Evolutionary conservation across 164 flowering plant genomes (phyloP).

Genomic region (Tetrastigma voinierianum): DNA sequence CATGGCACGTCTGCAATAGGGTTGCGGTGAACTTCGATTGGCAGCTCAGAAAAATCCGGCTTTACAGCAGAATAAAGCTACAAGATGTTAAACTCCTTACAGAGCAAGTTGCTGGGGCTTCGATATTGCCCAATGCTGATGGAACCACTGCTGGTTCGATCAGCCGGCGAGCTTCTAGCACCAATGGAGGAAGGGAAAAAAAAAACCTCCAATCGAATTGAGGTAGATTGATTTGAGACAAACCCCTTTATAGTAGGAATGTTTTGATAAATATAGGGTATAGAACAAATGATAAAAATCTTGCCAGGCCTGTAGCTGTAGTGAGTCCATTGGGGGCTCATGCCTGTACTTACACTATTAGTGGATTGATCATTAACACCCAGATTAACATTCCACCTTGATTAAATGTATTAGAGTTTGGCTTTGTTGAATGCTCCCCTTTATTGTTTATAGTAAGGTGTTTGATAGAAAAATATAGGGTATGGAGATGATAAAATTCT

Average conservation of each 20-base stretch:
- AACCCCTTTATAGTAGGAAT: too few species aligned
- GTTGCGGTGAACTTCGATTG: slow-evolving; percentile 43
- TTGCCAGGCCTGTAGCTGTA: slow-evolving; percentile 19
- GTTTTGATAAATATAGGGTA: too few species aligned
- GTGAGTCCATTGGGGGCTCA: not conserved
- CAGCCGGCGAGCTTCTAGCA: slow-evolving; percentile 34
- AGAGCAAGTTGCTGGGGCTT: slow-evolving; percentile 22
- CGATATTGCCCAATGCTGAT: slow-evolving; percentile 32
- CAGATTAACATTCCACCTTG: too few species aligned
- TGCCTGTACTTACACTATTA: slow-evolving; percentile 14
- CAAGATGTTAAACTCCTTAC: slow-evolving; percentile 38
- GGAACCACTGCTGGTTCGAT: slow-evolving; percentile 31
- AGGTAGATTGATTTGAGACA: too few species aligned
- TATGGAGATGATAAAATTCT: too few species aligned
- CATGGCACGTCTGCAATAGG: slow-evolving; percentile 50
- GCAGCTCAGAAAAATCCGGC: slow-evolving; percentile 45
- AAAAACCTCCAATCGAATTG: not conserved
- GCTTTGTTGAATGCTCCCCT: too few species aligned
- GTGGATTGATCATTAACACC: too few species aligned
- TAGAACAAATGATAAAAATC: too few species aligned
- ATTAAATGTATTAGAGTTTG: too few species aligned
- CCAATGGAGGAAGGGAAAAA: not conserved
- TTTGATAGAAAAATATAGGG: too few species aligned
- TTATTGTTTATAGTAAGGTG: too few species aligned
- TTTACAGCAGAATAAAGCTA: slow-evolving; percentile 39